Evolutionary conservation across 108 stramenopile species (phyloP).

Genomic region (Skeletonema grethae): DNA sequence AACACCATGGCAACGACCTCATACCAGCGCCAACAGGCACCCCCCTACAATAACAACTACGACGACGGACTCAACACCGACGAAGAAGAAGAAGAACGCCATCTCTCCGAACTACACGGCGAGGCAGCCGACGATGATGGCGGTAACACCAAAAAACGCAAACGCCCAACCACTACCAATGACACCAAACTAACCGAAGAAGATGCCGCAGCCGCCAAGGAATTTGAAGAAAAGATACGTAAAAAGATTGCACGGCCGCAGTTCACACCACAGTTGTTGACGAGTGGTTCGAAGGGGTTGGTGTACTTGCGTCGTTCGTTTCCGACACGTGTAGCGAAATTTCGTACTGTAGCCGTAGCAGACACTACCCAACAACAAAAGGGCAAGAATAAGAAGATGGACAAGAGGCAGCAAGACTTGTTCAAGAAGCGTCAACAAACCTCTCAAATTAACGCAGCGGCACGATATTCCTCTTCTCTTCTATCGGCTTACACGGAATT

Average conservation of each 20-base stretch:
- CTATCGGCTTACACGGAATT: slow-evolving; percentile 58
- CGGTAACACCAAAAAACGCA: slow-evolving; percentile 17
- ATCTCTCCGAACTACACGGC: slow-evolving; percentile 57
- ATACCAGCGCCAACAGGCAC: slow-evolving; percentile 1
- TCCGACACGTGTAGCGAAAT: slow-evolving; percentile 25
- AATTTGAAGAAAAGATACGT: slow-evolving; percentile 37
- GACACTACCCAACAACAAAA: background rate
- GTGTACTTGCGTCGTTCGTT: slow-evolving; percentile 42
- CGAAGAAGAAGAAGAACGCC: slow-evolving; percentile 73
- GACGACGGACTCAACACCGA: slow-evolving; percentile 39
- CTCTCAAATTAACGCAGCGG: slow-evolving; percentile 37
- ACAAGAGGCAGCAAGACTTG: slow-evolving; percentile 9
- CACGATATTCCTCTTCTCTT: slow-evolving; percentile 49
- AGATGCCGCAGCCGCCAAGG: slow-evolving; percentile 50
- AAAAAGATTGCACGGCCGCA: slow-evolving; percentile 49
- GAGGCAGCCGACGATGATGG: slow-evolving; percentile 48
- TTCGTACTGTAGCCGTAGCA: background rate
- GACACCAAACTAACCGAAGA: slow-evolving; percentile 12
- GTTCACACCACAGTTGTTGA: slow-evolving; percentile 47
- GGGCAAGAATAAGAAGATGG: slow-evolving; percentile 5
- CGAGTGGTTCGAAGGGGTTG: slow-evolving; percentile 46
- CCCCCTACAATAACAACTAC: slow-evolving; percentile 14
- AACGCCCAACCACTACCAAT: slow-evolving; percentile 14
- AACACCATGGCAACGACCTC: background rate
- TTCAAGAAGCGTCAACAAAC: slow-evolving; percentile 30